Base-by-base conservation (phyloP, 768 basidiomycete species). In the Vishniacozyma victoriae region DNA sequence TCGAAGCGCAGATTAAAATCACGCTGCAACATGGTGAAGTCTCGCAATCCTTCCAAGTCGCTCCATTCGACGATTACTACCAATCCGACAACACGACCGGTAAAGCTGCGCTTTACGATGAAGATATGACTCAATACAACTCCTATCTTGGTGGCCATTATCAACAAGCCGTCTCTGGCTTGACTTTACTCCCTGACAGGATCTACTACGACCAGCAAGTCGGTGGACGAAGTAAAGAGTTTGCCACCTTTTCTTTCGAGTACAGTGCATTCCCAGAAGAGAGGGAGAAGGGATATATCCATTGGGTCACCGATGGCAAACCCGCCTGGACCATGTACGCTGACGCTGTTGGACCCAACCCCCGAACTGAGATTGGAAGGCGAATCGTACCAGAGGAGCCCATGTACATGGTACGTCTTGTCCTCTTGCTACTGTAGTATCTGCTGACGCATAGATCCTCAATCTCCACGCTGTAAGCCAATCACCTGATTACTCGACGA, bases 1-100 rank as follows among this genome's bases (percentile, higher is more conserved):
- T 93, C 49, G 92, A 97, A 75, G 82, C 88, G 0, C 85, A 90
- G 69, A 77, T 76, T 61, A 79, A 82, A 74, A 83, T 84, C 78
- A 18, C 79, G 78, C 48, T 77, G 79, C 42, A 37, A 15, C 48
- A 52, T 18, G 71, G 70, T 12, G 51, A 63, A 33, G 82, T 82
- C 6, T 86, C 84, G n/a, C 86, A 87, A 71, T 81, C 79, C 1
- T 80, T 78, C 18, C 86, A 87, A 67, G 81, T 85, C 54, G 85
- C 84, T 35, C 79, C 79, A 7, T 81, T 78, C 68, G 74, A 76
- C 54, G 73, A 73, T 52, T 73, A 75, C 52, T 79, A 79, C 48
- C 41, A 67, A 14, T 78, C 69, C 52, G 27, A 59, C 39, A 76
- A 76, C 54, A 69, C 57, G 7, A 46, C 59, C 1, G 39, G 41